Evolutionary conservation across 805 yeast species (phyloP).

Genomic region (Torulaspora delbrueckii): DNA sequence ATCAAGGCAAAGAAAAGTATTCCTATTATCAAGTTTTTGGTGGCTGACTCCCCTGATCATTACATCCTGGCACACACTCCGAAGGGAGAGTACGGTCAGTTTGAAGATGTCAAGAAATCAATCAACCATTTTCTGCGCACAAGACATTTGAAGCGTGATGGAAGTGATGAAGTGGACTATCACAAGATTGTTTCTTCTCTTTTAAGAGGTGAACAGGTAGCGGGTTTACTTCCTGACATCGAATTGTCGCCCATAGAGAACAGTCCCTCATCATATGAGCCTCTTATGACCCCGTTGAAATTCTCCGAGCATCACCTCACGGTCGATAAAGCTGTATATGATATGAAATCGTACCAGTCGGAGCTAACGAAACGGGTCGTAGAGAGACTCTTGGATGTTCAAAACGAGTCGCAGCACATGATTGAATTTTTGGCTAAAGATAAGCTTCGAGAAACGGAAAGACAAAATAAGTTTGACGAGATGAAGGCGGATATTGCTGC

Average conservation of each 20-base stretch:
- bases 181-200: slow-evolving; percentile 6
- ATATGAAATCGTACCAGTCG: slow-evolving; percentile 36
- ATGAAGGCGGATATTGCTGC: slow-evolving; percentile 40
- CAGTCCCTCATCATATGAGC: slow-evolving; percentile 6
- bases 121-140: slow-evolving; percentile 23
- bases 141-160: slow-evolving; percentile 11
- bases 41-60: slow-evolving; percentile 45
- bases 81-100: slow-evolving; percentile 16
- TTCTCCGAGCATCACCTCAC: slow-evolving; percentile 11
- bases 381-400: slow-evolving; percentile 32
- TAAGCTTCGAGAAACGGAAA: slow-evolving; percentile 38
- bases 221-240: slow-evolving; percentile 8
- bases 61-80: slow-evolving; percentile 22
- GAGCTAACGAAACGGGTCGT: slow-evolving; percentile 38
- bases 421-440: slow-evolving; percentile 22
- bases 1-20: slow-evolving; percentile 22
- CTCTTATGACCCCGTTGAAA: slow-evolving; percentile 10
- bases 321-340: slow-evolving; percentile 15
- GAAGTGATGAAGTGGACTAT: slow-evolving; percentile 5
- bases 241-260: slow-evolving; percentile 2
- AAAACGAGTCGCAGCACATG: slow-evolving; percentile 23
- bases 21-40: slow-evolving; percentile 46
- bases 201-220: slow-evolving; percentile 5
- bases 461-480: slow-evolving; percentile 40
- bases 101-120: slow-evolving; percentile 29